These are phyloP conservation scores for Pseudovirgaria hyperparasitica DNA, from an alignment of 2,329 filamentous ascomycete species.

Conservation along the genomic window DNA sequence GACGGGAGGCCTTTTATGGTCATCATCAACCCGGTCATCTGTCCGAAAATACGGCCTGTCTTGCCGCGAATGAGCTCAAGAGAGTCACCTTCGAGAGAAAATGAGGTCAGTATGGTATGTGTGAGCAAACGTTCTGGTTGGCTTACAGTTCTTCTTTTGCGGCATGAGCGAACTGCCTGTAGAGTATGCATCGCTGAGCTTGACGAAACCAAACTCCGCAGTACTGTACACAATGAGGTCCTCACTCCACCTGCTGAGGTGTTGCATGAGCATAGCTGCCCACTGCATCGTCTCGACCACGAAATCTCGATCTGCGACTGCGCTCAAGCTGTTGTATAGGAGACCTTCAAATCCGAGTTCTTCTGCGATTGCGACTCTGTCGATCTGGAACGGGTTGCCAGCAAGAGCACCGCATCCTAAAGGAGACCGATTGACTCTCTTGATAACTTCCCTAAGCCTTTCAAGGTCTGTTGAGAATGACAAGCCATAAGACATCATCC, in stretches of 20 bases:
- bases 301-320: conserved; percentile 69
- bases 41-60: conserved; percentile 62
- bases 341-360: conserved; percentile 71
- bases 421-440: conserved; percentile 59
- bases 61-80: conserved; percentile 68
- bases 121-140: neutral
- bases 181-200: conserved; percentile 65
- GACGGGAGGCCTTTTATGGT: conserved; percentile 64
- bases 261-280: conserved; percentile 64
- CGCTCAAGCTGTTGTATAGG: conserved; percentile 65
- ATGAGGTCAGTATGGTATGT: conserved; percentile 6
- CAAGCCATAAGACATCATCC: conserved; percentile 63
- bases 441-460: conserved; percentile 58
- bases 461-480: conserved; percentile 64
- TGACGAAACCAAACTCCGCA: conserved; percentile 63
- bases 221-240: conserved; percentile 77
- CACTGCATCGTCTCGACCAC: conserved; percentile 72
- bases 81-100: no score
- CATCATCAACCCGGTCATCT: conserved; percentile 70
- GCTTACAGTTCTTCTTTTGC: conserved; percentile 82
- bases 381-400: conserved; percentile 71
- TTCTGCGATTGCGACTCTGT: conserved; percentile 63
- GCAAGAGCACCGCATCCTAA: conserved; percentile 67
- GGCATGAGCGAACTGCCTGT: conserved; percentile 70
- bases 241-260: conserved; percentile 70